phyloP scores from a whole-genome alignment of 495 filamentous ascomycete genomes.

The Filosporella fistucella region DNA sequence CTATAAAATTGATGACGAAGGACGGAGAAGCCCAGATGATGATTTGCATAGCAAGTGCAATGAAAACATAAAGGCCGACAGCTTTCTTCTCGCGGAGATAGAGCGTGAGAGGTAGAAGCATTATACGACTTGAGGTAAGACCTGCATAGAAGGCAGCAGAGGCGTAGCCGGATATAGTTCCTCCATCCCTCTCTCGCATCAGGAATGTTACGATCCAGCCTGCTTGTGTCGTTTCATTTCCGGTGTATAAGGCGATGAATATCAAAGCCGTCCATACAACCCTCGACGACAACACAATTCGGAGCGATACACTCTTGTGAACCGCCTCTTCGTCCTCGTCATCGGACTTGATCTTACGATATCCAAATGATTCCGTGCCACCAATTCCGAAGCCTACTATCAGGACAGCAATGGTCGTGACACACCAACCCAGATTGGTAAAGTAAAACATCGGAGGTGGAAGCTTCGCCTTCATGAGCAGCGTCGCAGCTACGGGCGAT shows the following conservation, averaged over 20 bases:
- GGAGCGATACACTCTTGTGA: no score
- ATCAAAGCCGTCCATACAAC: background rate
- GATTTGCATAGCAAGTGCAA: background rate
- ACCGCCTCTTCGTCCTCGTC: no score
- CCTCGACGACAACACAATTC: background rate
- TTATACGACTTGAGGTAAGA: background rate
- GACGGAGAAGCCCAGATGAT: background rate
- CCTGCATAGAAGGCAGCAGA: background rate
- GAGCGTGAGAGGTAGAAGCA: background rate
- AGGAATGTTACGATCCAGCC: background rate
- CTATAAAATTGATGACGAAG: background rate
- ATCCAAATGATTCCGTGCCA: no score
- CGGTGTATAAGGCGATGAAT: background rate
- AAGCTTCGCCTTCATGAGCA: background rate
- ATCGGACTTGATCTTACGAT: no score
- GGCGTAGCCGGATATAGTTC: background rate
- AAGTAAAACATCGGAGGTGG: background rate
- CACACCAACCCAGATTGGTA: background rate
- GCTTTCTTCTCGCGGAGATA: background rate
- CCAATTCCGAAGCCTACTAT: background rate
- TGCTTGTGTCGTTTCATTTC: background rate
- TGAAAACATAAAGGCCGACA: background rate
- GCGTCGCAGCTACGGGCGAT: background rate
- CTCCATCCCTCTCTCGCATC: background rate
- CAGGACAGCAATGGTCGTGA: background rate